A percentile compares a stretch with the other conserved stretches of the same genome.
Evolutionary conservation across 495 filamentous ascomycete species (phyloP).

Genomic region (Tuber aestivum): DNA sequence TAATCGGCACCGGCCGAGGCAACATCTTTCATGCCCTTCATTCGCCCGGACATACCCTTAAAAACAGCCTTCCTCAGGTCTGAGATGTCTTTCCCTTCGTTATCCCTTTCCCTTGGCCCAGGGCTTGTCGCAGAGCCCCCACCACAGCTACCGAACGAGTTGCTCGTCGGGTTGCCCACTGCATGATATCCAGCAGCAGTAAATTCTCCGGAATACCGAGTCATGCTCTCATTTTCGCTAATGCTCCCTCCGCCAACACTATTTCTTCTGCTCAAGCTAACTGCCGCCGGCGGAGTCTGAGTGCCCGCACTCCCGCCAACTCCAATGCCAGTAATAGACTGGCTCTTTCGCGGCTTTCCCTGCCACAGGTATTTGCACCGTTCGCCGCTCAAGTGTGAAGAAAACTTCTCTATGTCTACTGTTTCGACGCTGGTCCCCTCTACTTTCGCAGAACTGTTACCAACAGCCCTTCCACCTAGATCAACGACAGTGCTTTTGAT

Average conservation of each 20-base stretch:
- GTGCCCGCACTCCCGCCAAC: constrained; percentile 8
- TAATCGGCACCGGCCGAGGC: constrained; percentile 45
- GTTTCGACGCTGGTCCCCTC: constrained; percentile 91
- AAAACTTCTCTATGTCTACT: constrained; percentile 76
- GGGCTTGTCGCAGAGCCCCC: constrained; percentile 7
- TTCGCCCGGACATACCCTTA: constrained; percentile 68
- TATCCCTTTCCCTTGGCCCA: not conserved
- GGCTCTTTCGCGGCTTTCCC: constrained; percentile 66
- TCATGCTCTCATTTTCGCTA: constrained; percentile 54
- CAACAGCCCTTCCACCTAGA: constrained; percentile 88
- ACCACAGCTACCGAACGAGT: constrained; percentile 21
- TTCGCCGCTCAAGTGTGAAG: constrained; percentile 67
- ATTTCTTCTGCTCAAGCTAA: constrained; percentile 44
- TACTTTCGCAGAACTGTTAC: constrained; percentile 69
- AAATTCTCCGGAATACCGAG: constrained; percentile 17
- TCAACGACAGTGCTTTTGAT: constrained; percentile 94
- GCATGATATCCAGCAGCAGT: constrained; percentile 7
- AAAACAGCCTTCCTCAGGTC: constrained; percentile 61
- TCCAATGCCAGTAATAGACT: constrained; percentile 6
- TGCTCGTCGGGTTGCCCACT: constrained; percentile 22
- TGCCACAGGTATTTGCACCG: constrained; percentile 89
- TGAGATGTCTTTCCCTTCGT: constrained; percentile 31
- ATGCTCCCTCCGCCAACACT: constrained; percentile 49
- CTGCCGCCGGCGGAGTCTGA: constrained; percentile 21
- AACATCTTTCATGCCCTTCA: constrained; percentile 70